These are phyloP conservation scores for Trifolium repens DNA, from an alignment of 306 rosid species.

Conservation along the genomic window DNA sequence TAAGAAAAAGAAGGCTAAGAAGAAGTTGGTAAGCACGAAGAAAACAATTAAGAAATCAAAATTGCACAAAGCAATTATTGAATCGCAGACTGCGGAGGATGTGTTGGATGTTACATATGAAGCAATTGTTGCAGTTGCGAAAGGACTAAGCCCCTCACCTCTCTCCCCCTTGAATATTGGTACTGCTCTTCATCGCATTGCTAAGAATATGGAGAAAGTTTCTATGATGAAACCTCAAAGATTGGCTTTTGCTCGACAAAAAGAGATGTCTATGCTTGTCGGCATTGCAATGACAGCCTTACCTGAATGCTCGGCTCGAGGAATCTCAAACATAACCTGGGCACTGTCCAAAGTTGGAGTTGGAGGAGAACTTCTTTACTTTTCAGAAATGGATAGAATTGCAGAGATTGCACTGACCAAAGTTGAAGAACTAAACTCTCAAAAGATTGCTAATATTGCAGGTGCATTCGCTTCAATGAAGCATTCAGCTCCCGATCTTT, in stretches of 20 bases:
- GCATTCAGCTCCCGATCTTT: constrained; percentile 86
- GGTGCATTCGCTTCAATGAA: constrained; percentile 96
- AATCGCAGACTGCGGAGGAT: constrained; percentile 83
- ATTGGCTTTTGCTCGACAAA: constrained; percentile 81
- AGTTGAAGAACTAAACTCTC: constrained; percentile 79
- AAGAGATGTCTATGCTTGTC: constrained; percentile 93
- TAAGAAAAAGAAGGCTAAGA: constrained; percentile 60
- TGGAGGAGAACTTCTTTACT: constrained; percentile 85
- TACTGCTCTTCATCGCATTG: constrained; percentile 91
- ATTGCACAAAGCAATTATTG: constrained; percentile 69
- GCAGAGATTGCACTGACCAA: constrained; percentile 84
- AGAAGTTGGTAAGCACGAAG: constrained; percentile 49
- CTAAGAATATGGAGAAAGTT: constrained; percentile 90
- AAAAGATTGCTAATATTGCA: constrained; percentile 83
- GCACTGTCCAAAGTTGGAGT: constrained; percentile 94
- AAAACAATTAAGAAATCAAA: constrained; percentile 57
- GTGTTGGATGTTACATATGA: constrained; percentile 79
- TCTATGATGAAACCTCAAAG: constrained; percentile 72
- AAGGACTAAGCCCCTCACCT: constrained; percentile 91
- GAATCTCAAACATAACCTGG: constrained; percentile 86
- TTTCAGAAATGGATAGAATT: constrained; percentile 96
- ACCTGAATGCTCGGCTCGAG: constrained; percentile 90
- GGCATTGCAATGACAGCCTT: constrained; percentile 81
- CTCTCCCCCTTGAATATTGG: constrained; percentile 89
- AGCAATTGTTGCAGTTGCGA: constrained; percentile 79